Evolutionary conservation across 2,329 filamentous ascomycete species (phyloP).

Genomic region (Lojkania enalia): DNA sequence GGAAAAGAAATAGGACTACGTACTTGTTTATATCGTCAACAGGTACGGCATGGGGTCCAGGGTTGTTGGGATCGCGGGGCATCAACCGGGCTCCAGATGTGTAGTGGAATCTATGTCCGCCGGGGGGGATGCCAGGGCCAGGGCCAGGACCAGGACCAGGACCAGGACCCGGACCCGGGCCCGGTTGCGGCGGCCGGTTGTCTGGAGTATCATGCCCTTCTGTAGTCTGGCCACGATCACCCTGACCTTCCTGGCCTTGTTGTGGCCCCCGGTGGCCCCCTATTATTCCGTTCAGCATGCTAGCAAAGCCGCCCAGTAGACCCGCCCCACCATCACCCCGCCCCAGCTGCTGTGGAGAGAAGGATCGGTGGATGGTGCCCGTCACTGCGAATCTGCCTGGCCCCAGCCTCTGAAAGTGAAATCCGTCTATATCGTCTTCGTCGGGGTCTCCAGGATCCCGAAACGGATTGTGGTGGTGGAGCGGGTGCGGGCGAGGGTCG

Average conservation of each 20-base stretch:
- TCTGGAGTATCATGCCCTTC: too few relatives aligned
- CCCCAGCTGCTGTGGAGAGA: slow-evolving; percentile 27
- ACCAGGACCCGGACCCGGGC: too few relatives aligned
- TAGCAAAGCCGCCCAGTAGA: slow-evolving; percentile 48
- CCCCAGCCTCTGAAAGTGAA: slow-evolving; percentile 46
- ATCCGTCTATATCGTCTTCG: slow-evolving; percentile 53
- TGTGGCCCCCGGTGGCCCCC: slow-evolving; percentile 28
- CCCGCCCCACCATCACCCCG: slow-evolving; percentile 23
- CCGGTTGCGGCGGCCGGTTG: too few relatives aligned
- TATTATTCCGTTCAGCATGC: slow-evolving; percentile 52
- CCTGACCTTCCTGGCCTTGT: slow-evolving; percentile 7
- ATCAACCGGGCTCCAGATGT: slow-evolving; percentile 44
- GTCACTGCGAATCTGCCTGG: slow-evolving; percentile 41
- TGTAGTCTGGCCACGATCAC: slow-evolving; percentile 12
- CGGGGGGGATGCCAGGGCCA: slow-evolving; percentile 17
- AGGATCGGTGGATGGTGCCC: slow-evolving; percentile 39
- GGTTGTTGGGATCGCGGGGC: slow-evolving; percentile 56
- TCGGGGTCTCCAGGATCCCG: slow-evolving; percentile 46
- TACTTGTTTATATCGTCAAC: slow-evolving; percentile 55
- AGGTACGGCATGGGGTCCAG: slow-evolving; percentile 53
- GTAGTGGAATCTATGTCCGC: slow-evolving; percentile 34
- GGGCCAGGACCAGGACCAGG: not conserved
- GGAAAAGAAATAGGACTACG: slow-evolving; percentile 2
- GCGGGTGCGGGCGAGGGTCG: slow-evolving; percentile 33
- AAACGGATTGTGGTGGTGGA: slow-evolving; percentile 55